These are phyloP conservation scores for Macrolepiota dolichaula DNA, from an alignment of 768 basidiomycete genomes.

Conservation along the genomic window DNA sequence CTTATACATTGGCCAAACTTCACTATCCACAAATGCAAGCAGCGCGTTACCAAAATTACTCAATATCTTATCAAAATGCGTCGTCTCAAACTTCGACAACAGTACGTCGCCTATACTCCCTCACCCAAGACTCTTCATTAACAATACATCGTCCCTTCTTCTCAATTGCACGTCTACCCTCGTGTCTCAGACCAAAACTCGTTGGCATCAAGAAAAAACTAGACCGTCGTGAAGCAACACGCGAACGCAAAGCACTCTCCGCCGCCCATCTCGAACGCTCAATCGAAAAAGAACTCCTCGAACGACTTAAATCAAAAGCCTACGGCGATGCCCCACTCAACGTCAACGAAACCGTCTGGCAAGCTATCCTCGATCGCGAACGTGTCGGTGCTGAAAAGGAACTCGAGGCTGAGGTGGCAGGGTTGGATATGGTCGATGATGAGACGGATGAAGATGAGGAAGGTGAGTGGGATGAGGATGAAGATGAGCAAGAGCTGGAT, in stretches of 20 bases:
- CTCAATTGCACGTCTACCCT: neutral
- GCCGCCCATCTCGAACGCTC: slow-evolving; percentile 94
- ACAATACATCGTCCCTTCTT: neutral
- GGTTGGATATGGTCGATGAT: slow-evolving; percentile 30
- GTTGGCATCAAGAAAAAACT: slow-evolving; percentile 97
- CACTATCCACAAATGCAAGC: slow-evolving; percentile 98
- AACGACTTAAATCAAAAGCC: slow-evolving; percentile 92
- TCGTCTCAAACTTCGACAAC: slow-evolving; percentile 77
- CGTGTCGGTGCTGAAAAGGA: slow-evolving; percentile 59
- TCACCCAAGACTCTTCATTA: neutral
- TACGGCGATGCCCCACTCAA: slow-evolving; percentile 98
- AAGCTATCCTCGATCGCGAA: slow-evolving; percentile 84
- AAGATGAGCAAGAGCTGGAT: slow-evolving; percentile 52
- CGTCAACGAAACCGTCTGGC: slow-evolving; percentile 97
- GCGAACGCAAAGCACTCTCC: slow-evolving; percentile 94
- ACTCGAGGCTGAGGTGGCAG: slow-evolving; percentile 28
- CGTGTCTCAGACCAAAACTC: slow-evolving; percentile 70
- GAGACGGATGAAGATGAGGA: slow-evolving; percentile 52
- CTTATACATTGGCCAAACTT: slow-evolving; percentile 99
- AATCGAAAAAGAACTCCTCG: slow-evolving; percentile 94
- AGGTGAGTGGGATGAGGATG: slow-evolving; percentile 38
- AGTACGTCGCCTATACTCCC: slow-evolving; percentile 47
- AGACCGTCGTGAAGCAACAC: slow-evolving; percentile 85
- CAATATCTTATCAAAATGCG: slow-evolving; percentile 99
- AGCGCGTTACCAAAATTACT: slow-evolving; percentile 97